Percentiles rank a stretch among this genome's conserved stretches.
phyloP scores from a whole-genome alignment of 495 filamentous ascomycete species.

The Neurospora sp. region DNA sequence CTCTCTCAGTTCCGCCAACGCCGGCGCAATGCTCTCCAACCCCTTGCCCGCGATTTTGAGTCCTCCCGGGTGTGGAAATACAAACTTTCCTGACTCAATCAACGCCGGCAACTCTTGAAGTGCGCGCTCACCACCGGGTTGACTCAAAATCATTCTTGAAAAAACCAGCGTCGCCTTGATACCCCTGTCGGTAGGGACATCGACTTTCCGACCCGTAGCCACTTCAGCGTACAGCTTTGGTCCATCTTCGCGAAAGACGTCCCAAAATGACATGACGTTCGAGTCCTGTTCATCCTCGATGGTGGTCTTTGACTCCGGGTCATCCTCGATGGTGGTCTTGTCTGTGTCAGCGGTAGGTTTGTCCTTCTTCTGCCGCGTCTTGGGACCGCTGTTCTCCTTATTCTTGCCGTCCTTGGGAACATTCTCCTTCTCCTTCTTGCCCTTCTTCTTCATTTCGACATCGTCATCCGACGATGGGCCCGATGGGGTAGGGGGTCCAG shows the following conservation, averaged over 20 bases:
- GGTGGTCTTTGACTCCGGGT: not conserved
- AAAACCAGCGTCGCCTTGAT: slow-evolving; percentile 15
- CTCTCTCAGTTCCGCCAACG: not conserved
- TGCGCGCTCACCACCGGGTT: not conserved
- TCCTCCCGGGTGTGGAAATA: not conserved
- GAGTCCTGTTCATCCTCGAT: not conserved
- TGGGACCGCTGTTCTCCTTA: too few relatives aligned
- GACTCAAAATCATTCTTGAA: slow-evolving; percentile 14
- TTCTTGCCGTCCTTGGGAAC: too few relatives aligned
- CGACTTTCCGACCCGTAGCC: slow-evolving; percentile 19
- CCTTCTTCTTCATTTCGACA: not conserved
- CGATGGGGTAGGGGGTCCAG: not conserved
- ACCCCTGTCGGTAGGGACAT: slow-evolving; percentile 11
- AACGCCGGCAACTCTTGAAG: not conserved
- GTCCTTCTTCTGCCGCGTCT: too few relatives aligned
- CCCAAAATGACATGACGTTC: slow-evolving; percentile 6
- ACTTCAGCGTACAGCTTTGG: slow-evolving; percentile 27
- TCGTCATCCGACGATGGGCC: not conserved
- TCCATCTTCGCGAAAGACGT: slow-evolving; percentile 15
- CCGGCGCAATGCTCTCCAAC: not conserved
- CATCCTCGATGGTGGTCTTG: not conserved
- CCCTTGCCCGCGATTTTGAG: not conserved
- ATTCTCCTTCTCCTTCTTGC: too few relatives aligned
- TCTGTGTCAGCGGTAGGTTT: not conserved
- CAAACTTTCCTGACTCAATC: not conserved